These are phyloP conservation scores for Auriscalpium microsporum DNA, from an alignment of 768 basidiomycete species.

Conservation along the genomic window DNA sequence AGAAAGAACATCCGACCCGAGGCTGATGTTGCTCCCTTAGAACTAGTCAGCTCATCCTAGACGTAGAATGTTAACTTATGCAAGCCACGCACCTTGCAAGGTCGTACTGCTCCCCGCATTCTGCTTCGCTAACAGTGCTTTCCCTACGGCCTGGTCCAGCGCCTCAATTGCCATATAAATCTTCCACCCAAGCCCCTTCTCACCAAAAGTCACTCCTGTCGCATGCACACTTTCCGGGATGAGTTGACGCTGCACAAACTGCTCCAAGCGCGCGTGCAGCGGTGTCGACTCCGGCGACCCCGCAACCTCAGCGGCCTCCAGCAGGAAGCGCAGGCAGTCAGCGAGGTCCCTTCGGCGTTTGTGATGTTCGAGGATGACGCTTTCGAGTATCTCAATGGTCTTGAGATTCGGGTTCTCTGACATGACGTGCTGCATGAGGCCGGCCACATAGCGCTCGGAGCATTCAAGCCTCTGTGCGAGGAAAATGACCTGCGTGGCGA, in stretches of 20 bases:
- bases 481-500: constrained; percentile 68
- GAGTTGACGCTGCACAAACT: constrained; percentile 50
- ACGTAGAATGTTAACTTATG: neutral
- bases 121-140: constrained; percentile 49
- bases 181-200: constrained; percentile 40
- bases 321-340: constrained; percentile 60
- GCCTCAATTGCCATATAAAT: constrained; percentile 59
- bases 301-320: constrained; percentile 51
- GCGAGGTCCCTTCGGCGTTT: constrained; percentile 59
- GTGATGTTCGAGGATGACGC: constrained; percentile 61
- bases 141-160: constrained; percentile 43
- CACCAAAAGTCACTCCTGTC: constrained; percentile 13
- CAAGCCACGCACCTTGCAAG: constrained; percentile 39
- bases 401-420: constrained; percentile 55
- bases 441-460: constrained; percentile 75
- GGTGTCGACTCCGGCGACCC: constrained; percentile 35
- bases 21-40: constrained; percentile 33
- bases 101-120: constrained; percentile 55
- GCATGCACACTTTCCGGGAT: constrained; percentile 29
- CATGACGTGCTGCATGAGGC: constrained; percentile 58
- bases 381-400: constrained; percentile 51
- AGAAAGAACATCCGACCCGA: constrained; percentile 61
- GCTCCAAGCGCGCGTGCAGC: constrained; percentile 43
- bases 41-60: neutral
- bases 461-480: constrained; percentile 73